These are phyloP conservation scores for Myochromella boudieri DNA, from an alignment of 768 basidiomycete species.

Conservation along the genomic window DNA sequence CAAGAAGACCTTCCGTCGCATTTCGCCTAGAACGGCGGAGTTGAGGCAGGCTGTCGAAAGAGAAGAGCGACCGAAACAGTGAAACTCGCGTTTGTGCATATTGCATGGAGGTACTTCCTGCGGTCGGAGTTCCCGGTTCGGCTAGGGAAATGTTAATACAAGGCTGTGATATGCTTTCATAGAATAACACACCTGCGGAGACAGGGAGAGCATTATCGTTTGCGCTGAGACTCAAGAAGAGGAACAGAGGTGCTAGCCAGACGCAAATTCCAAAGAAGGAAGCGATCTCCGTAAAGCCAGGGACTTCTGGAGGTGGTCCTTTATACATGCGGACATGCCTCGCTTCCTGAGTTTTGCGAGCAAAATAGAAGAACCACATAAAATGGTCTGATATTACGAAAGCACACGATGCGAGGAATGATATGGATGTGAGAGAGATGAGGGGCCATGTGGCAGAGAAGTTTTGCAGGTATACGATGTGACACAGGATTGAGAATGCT, in stretches of 20 bases:
- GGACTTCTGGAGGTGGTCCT: conserved; percentile 31
- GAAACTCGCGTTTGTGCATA: conserved; percentile 44
- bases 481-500: conserved; percentile 79
- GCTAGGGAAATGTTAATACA: conserved; percentile 20
- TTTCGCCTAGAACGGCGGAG: conserved; percentile 44
- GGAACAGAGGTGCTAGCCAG: conserved; percentile 89
- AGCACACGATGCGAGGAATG: conserved; percentile 83
- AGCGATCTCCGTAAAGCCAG: conserved; percentile 71
- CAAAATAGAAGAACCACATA: conserved; percentile 95
- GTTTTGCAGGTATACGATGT: conserved; percentile 89
- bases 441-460: conserved; percentile 89
- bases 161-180: not conserved
- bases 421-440: conserved; percentile 83
- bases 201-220: conserved; percentile 94
- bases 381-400: conserved; percentile 92
- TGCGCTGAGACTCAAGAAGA: conserved; percentile 94
- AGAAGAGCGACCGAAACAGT: conserved; percentile 66
- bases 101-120: conserved; percentile 22
- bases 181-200: conserved; percentile 43
- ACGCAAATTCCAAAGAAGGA: conserved; percentile 84
- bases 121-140: conserved; percentile 42
- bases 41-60: conserved; percentile 37
- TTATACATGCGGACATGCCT: conserved; percentile 53
- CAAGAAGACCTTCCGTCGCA: conserved; percentile 67
- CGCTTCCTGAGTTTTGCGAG: conserved; percentile 64